A percentile compares a stretch with the other conserved stretches of the same genome.
These are phyloP conservation scores for Coniochaeta pulveracea DNA, from an alignment of 2,329 filamentous ascomycete genomes.

Conservation along the genomic window DNA sequence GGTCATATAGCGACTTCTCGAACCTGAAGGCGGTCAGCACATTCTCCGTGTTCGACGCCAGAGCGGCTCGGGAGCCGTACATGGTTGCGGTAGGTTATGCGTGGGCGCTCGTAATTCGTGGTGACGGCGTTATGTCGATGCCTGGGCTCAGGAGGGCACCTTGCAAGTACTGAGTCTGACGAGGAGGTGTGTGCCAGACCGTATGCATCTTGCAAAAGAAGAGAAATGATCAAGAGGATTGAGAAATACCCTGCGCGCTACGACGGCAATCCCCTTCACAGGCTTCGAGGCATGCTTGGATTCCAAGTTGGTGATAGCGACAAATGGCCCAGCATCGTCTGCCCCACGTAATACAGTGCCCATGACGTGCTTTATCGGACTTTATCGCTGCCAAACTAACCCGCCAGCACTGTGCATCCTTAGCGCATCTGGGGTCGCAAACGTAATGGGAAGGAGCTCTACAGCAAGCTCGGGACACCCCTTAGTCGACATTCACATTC, in stretches of 20 bases:
- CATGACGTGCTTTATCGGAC: too few species aligned
- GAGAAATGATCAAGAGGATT: too few species aligned
- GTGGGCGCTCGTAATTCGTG: conserved; percentile 2
- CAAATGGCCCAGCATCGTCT: too few species aligned
- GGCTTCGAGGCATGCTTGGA: too few species aligned
- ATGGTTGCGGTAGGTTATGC: conserved; percentile 12
- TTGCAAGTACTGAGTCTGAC: too few species aligned
- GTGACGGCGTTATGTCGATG: conserved; percentile 3
- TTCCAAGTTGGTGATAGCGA: too few species aligned
- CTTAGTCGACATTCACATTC: too few species aligned
- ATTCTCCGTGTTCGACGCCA: not conserved
- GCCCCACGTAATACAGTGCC: conserved; percentile 3
- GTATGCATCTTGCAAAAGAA: conserved; percentile 2
- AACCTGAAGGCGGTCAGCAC: conserved; percentile 79
- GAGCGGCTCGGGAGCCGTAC: conserved; percentile 9
- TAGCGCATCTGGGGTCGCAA: not conserved
- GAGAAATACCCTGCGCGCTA: too few species aligned
- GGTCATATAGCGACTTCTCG: conserved; percentile 97
- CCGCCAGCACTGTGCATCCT: not conserved
- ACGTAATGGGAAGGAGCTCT: conserved; percentile 1
- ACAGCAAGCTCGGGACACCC: too few species aligned
- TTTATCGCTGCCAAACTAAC: not conserved
- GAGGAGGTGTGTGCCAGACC: too few species aligned
- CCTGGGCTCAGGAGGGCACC: too few species aligned
- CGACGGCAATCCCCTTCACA: too few species aligned